These are phyloP conservation scores for Neurospora intermedia DNA, from an alignment of 495 filamentous ascomycete species.

Conservation along the genomic window DNA sequence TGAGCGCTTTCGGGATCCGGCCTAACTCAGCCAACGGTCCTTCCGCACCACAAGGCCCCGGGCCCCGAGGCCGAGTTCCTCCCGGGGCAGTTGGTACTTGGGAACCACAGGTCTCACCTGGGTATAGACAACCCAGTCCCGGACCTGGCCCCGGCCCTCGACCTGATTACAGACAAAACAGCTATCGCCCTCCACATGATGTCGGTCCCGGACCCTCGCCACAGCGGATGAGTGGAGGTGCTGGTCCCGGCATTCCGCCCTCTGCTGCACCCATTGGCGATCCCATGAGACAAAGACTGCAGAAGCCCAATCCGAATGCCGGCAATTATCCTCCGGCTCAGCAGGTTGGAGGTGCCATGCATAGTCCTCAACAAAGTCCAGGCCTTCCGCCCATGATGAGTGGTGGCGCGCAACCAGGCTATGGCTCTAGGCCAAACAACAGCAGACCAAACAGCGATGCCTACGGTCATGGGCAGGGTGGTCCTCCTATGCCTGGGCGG, in stretches of 20 bases:
- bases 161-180: neutral
- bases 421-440: slow-evolving; percentile 11
- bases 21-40: slow-evolving; percentile 21
- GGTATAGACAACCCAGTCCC: slow-evolving; percentile 33
- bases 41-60: slow-evolving; percentile 9
- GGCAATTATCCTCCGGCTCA: slow-evolving; percentile 6
- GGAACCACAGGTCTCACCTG: slow-evolving; percentile 32
- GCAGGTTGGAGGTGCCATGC: neutral
- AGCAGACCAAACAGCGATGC: slow-evolving; percentile 19
- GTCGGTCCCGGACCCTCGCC: neutral
- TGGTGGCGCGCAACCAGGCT: slow-evolving; percentile 10
- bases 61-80: slow-evolving; percentile 13
- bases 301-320: slow-evolving; percentile 26
- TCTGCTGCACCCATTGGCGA: slow-evolving; percentile 14
- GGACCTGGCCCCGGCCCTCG: slow-evolving; percentile 7
- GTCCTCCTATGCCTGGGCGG: neutral
- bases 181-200: neutral
- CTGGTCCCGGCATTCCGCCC: neutral
- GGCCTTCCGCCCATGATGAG: slow-evolving; percentile 10
- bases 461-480: slow-evolving; percentile 5
- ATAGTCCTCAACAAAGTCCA: slow-evolving; percentile 11
- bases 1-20: slow-evolving; percentile 58
- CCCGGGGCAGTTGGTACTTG: slow-evolving; percentile 22
- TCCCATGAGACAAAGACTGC: slow-evolving; percentile 22
- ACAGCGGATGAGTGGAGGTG: slow-evolving; percentile 1